phyloP scores from a whole-genome alignment of 225 moss, liverwort and hornwort genomes.

The Bryum argenteum region DNA sequence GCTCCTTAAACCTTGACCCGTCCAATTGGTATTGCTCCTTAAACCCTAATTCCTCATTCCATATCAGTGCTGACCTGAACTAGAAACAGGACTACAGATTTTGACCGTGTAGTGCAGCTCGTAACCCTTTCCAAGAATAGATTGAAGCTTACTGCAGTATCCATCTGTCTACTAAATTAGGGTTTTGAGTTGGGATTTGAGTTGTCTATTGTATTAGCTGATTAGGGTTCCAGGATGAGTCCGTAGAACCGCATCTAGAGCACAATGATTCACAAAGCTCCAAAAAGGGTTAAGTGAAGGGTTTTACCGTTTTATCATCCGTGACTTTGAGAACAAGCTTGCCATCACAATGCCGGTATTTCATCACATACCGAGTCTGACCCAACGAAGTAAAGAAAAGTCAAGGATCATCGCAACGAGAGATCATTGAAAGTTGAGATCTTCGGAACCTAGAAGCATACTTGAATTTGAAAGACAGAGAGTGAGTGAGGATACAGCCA shows the following conservation, averaged over 20 bases:
- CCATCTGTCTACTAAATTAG: not conserved
- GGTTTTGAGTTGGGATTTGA: not conserved
- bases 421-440: not conserved
- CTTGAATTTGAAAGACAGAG: not conserved
- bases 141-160: not conserved
- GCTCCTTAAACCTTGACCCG: constrained; percentile 17
- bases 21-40: not conserved
- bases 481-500: constrained; percentile 50
- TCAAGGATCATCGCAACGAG: constrained; percentile 35
- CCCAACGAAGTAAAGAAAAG: not conserved
- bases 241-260: not conserved
- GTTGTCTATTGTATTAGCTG: too few species aligned
- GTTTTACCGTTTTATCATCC: constrained; percentile 68
- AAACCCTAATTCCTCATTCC: too few species aligned
- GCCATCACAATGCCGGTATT: constrained; percentile 90
- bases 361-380: constrained; percentile 85
- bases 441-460: constrained; percentile 21
- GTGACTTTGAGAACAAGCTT: constrained; percentile 93
- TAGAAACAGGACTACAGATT: not conserved
- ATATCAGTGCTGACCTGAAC: too few species aligned
- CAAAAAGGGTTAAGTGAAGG: not conserved
- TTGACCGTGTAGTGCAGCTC: constrained; percentile 3
- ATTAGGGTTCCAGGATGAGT: too few species aligned
- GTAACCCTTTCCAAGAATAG: not conserved
- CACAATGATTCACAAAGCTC: not conserved